Conservation (phyloP, 768 basidiomycete species). For the Sutorius australiensis region DNA sequence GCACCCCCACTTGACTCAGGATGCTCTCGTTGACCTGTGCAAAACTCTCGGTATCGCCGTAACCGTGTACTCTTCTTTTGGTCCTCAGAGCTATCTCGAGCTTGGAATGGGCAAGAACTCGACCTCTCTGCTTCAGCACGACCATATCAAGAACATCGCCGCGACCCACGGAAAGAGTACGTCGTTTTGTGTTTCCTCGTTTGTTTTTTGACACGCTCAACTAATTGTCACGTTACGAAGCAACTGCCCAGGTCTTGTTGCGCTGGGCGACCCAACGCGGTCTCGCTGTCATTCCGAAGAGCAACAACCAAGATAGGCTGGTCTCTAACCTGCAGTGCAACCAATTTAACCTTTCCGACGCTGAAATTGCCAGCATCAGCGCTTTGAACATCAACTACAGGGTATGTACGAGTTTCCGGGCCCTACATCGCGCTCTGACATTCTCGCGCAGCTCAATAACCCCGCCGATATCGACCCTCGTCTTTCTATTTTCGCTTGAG, state of each 20-base stretch:
- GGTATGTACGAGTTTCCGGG: slow-evolving; percentile 38
- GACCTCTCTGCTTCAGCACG: slow-evolving; percentile 52
- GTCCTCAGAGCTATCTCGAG: slow-evolving; percentile 58
- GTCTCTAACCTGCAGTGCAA: slow-evolving; percentile 44
- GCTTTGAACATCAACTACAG: slow-evolving; percentile 59
- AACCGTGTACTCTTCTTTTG: slow-evolving; percentile 57
- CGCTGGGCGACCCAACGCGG: slow-evolving; percentile 77
- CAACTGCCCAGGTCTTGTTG: slow-evolving; percentile 63
- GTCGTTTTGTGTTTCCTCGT: background rate
- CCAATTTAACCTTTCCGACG: slow-evolving; percentile 49
- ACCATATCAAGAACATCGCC: slow-evolving; percentile 44
- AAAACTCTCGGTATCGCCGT: slow-evolving; percentile 45
- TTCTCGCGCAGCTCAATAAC: slow-evolving; percentile 54
- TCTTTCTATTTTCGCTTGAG: slow-evolving; percentile 67
- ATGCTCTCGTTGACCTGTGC: slow-evolving; percentile 42
- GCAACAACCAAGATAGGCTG: slow-evolving; percentile 40
- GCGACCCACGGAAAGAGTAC: slow-evolving; percentile 51
- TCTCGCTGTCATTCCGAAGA: slow-evolving; percentile 76
- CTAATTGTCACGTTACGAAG: slow-evolving; percentile 14
- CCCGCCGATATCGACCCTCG: slow-evolving; percentile 64
- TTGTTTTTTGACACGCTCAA: background rate
- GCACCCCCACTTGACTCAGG: slow-evolving; percentile 54
- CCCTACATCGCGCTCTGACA: slow-evolving; percentile 4
- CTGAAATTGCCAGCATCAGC: slow-evolving; percentile 55
- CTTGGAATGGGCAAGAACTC: slow-evolving; percentile 54